A percentile compares a stretch with the other conserved stretches of the same genome.
Conservation (phyloP, 805 yeast species). For the Saccharomycopsis guyanensis region DNA sequence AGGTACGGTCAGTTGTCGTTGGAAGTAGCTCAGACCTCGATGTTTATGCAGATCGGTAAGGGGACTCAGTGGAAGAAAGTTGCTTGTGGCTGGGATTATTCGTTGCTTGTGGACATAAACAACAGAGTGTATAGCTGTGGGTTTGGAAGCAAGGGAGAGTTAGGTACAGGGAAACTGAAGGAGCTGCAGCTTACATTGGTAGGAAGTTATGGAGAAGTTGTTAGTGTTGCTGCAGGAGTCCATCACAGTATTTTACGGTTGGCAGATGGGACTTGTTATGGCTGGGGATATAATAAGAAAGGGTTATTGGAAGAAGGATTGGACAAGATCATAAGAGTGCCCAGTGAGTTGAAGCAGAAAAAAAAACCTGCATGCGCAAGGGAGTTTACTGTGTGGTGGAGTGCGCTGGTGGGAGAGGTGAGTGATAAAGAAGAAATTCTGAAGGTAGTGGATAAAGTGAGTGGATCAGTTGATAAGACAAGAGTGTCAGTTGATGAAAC, state of each 20-base stretch:
- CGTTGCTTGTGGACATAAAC: conserved; percentile 38
- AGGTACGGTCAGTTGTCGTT: conserved; percentile 46
- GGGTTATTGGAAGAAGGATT: conserved; percentile 39
- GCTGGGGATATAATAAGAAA: conserved; percentile 65
- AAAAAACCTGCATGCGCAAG: conserved; percentile 3
- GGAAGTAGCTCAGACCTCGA: conserved; percentile 1
- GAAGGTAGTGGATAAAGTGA: not conserved
- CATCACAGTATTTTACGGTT: conserved; percentile 37
- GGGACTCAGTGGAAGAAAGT: conserved; percentile 36
- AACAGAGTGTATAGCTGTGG: conserved; percentile 50
- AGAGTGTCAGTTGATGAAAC: no score
- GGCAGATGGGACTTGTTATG: conserved; percentile 39
- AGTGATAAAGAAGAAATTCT: conserved; percentile 1
- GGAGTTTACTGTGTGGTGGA: conserved; percentile 9
- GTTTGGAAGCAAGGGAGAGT: conserved; percentile 62
- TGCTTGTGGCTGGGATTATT: conserved; percentile 77
- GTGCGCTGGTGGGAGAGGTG: not conserved
- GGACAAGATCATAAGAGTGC: conserved; percentile 12
- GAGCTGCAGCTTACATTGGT: conserved; percentile 7
- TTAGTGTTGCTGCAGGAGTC: conserved; percentile 33
- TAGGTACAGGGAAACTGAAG: conserved; percentile 42
- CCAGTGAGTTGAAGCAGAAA: not conserved
- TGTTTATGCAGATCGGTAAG: conserved; percentile 1
- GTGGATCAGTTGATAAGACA: no score
- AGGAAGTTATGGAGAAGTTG: conserved; percentile 20